Evolutionary conservation across 73 alveolate genomes (phyloP).

Genomic region (Paramecium primaurelia): DNA sequence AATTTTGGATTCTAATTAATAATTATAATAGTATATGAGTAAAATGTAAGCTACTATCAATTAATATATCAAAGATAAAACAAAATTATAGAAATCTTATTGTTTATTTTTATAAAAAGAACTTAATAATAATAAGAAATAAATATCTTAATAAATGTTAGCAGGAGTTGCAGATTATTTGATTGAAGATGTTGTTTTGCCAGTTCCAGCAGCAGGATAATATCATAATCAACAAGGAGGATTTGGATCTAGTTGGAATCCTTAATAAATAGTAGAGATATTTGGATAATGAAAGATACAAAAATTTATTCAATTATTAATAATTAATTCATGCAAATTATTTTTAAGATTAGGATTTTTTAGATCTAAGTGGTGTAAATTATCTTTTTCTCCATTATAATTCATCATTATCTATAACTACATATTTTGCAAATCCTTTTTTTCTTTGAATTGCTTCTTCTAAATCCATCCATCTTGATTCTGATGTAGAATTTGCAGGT

Average conservation of each 20-base stretch:
- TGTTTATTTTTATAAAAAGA: neutral
- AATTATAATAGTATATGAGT: neutral
- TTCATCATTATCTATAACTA: slow-evolving; percentile 35
- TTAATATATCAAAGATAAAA: neutral
- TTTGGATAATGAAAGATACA: neutral
- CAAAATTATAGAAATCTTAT: neutral
- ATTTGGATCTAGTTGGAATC: slow-evolving; percentile 21
- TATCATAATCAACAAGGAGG: slow-evolving; percentile 1
- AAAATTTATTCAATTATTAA: neutral
- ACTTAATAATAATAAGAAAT: neutral
- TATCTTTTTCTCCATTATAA: neutral
- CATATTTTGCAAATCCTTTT: slow-evolving; percentile 4
- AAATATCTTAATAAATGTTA: neutral
- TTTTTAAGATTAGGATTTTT: neutral
- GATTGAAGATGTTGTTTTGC: neutral
- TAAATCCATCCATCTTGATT: slow-evolving; percentile 39
- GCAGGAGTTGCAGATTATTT: neutral
- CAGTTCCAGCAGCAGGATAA: neutral
- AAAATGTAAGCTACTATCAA: neutral
- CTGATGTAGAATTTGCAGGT: neutral
- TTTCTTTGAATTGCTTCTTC: slow-evolving; percentile 45
- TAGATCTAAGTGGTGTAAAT: slow-evolving; percentile 6
- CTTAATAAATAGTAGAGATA: neutral
- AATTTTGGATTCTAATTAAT: neutral
- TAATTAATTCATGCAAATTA: slow-evolving; percentile 22